Percentiles rank a stretch among this genome's conserved stretches.
phyloP scores from a whole-genome alignment of 2,329 filamentous ascomycete genomes.

The Monosporascus ibericus region DNA sequence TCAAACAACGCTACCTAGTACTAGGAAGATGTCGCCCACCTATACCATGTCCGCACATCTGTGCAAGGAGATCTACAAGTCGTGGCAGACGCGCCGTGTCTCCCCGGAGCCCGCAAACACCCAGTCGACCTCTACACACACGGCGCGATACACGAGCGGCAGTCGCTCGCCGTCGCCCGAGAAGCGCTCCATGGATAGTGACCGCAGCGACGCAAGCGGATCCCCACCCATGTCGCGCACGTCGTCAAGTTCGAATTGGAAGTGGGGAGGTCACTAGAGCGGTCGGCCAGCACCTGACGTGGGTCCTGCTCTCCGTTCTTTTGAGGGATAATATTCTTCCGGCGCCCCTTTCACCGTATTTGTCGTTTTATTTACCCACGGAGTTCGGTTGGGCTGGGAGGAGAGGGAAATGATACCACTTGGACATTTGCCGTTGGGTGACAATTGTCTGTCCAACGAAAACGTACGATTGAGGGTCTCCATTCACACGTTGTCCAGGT shows the following conservation, averaged over 20 bases:
- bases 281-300: too few species aligned
- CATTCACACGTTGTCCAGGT: too few species aligned
- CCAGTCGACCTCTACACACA: constrained; percentile 13
- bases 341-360: too few species aligned
- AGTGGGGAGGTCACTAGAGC: constrained; percentile 19
- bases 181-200: constrained; percentile 43
- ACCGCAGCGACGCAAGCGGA: constrained; percentile 29
- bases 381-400: too few species aligned
- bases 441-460: too few species aligned
- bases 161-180: constrained; percentile 32
- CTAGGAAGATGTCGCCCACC: constrained; percentile 45
- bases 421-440: too few species aligned
- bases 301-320: too few species aligned
- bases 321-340: too few species aligned
- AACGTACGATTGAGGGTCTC: too few species aligned
- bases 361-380: too few species aligned
- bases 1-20: background rate
- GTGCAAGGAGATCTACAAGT: constrained; percentile 54
- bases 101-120: constrained; percentile 26
- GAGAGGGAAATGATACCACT: too few species aligned
- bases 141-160: constrained; percentile 2
- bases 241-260: constrained; percentile 28
- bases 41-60: constrained; percentile 57
- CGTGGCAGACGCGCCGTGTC: constrained; percentile 47
- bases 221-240: constrained; percentile 23